These are phyloP conservation scores for Nakazawaea siamensis DNA, from an alignment of 805 yeast species.

Conservation along the genomic window DNA sequence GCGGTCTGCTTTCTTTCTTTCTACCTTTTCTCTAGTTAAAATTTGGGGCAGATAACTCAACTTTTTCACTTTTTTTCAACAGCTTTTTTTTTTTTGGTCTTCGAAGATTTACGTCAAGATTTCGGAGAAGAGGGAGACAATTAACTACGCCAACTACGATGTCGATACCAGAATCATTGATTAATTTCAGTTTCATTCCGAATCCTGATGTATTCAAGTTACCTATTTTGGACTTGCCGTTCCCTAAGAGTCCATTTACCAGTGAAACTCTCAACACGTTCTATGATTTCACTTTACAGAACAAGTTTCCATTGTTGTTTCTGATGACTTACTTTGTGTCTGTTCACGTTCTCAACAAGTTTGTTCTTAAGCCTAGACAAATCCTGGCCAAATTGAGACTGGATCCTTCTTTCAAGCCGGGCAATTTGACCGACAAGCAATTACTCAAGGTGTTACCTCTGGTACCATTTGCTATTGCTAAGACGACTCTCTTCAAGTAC, in stretches of 20 bases:
- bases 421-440: constrained; percentile 13
- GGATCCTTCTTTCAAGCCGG: constrained; percentile 17
- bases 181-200: constrained; percentile 13
- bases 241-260: constrained; percentile 20
- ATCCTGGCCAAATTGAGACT: constrained; percentile 20
- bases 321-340: constrained; percentile 49
- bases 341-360: constrained; percentile 47
- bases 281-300: constrained; percentile 36
- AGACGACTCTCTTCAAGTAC: constrained; percentile 34
- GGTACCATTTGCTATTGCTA: constrained; percentile 45
- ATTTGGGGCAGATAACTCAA: no score
- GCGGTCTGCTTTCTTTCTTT: neutral
- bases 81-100: constrained; percentile 1
- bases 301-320: constrained; percentile 45
- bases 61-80: no score
- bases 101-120: no score
- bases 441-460: constrained; percentile 32
- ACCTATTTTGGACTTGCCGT: constrained; percentile 17
- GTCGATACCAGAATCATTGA: neutral
- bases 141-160: neutral
- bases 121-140: neutral
- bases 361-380: constrained; percentile 36
- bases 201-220: constrained; percentile 17
- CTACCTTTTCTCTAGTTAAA: neutral
- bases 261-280: constrained; percentile 21